A percentile compares a stretch with the other conserved stretches of the same genome.
These are phyloP conservation scores for Meredithiella fracta DNA, from an alignment of 2,329 filamentous ascomycete genomes.

Conservation along the genomic window DNA sequence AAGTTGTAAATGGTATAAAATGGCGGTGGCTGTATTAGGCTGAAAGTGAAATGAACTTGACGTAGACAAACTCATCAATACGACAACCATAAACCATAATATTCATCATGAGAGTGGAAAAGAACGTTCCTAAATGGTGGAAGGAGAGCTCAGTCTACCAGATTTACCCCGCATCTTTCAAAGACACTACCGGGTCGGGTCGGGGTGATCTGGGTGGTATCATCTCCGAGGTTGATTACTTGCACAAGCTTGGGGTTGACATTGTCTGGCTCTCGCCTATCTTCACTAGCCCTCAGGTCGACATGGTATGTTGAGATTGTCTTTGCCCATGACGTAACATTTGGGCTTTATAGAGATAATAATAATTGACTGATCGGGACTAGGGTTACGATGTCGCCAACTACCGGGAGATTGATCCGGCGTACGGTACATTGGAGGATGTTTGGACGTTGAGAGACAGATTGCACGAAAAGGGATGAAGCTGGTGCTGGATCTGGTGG, in stretches of 20 bases:
- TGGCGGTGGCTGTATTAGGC: too few relatives aligned
- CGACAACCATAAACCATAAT: background rate
- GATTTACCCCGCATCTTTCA: conserved; percentile 45
- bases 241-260: conserved; percentile 38
- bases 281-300: conserved; percentile 38
- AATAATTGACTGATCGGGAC: background rate
- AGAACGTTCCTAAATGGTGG: conserved; percentile 32
- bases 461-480: conserved; percentile 48
- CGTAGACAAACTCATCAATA: background rate
- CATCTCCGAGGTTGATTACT: conserved; percentile 38
- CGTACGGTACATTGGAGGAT: conserved; percentile 51
- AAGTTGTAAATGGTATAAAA: background rate
- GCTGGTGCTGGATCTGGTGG: conserved; percentile 54
- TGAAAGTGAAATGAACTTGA: too few relatives aligned
- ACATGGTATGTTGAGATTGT: conserved; percentile 32
- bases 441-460: conserved; percentile 46
- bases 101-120: conserved; percentile 1
- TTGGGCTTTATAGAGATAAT: background rate
- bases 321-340: background rate
- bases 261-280: conserved; percentile 39
- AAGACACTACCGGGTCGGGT: conserved; percentile 39
- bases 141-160: conserved; percentile 45
- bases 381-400: conserved; percentile 54
- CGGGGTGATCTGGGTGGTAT: conserved; percentile 41
- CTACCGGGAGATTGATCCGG: conserved; percentile 47